Evolutionary conservation across 768 basidiomycete genomes (phyloP).

Genomic region (Hemileccinum rubropunctum): DNA sequence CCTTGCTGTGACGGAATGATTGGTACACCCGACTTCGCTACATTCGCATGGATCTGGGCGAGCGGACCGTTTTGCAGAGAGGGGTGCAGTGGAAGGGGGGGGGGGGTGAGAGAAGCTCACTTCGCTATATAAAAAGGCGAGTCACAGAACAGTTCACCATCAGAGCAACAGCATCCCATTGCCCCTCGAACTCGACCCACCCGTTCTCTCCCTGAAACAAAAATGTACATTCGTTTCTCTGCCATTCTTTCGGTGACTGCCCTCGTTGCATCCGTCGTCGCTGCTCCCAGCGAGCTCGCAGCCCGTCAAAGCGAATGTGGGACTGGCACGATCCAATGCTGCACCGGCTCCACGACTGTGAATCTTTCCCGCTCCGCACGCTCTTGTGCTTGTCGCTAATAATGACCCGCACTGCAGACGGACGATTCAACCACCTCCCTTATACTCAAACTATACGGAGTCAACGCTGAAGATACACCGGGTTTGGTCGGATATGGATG

Average conservation of each 20-base stretch:
- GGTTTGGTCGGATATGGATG: conserved; percentile 10
- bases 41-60: background rate
- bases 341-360: conserved; percentile 1
- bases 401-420: background rate
- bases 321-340: conserved; percentile 15
- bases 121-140: conserved; percentile 10
- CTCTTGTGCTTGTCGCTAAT: background rate
- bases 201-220: background rate
- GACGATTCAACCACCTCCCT: background rate
- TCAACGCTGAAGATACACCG: background rate
- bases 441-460: background rate
- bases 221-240: conserved; percentile 7
- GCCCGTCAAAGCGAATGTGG: conserved; percentile 6
- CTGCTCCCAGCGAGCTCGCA: conserved; percentile 5
- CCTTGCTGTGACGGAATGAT: too few species aligned
- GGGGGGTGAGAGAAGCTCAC: too few species aligned
- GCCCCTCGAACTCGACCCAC: background rate
- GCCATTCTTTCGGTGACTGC: conserved; percentile 10
- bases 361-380: background rate
- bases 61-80: background rate
- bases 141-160: background rate
- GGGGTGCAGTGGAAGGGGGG: background rate
- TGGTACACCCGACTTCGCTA: too few species aligned
- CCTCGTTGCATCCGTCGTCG: conserved; percentile 4
- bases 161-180: background rate